A percentile compares a stretch with the other conserved stretches of the same genome.
Evolutionary conservation across 2,329 filamentous ascomycete species (phyloP).

Genomic region (Fusarium buharicum): DNA sequence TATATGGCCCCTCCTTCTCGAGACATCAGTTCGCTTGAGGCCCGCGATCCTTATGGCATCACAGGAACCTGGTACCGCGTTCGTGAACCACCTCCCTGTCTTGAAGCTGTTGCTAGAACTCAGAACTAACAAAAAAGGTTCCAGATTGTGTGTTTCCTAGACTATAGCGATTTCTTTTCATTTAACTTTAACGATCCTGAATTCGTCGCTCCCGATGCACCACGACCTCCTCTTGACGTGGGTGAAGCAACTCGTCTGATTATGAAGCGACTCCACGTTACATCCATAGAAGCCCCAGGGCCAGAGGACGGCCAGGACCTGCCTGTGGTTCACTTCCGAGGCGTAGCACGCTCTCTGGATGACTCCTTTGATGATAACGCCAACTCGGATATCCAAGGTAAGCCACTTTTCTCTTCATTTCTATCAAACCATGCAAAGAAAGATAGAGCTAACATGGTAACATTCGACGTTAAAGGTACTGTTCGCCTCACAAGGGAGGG

Average conservation of each 20-base stretch:
- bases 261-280: constrained; percentile 72
- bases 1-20: constrained; percentile 54
- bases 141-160: constrained; percentile 62
- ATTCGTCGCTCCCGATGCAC: constrained; percentile 54
- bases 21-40: constrained; percentile 57
- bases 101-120: neutral
- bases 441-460: constrained; percentile 32
- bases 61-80: constrained; percentile 78
- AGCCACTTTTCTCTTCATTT: constrained; percentile 33
- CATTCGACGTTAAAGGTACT: constrained; percentile 57
- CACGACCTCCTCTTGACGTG: constrained; percentile 64
- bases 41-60: constrained; percentile 75
- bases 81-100: constrained; percentile 36
- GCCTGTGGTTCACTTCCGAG: constrained; percentile 76
- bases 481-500: constrained; percentile 75
- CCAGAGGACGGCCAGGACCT: constrained; percentile 65
- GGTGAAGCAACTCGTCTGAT: constrained; percentile 78
- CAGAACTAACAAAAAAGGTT: constrained; percentile 32
- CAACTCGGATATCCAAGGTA: constrained; percentile 73
- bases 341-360: constrained; percentile 70
- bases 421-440: neutral
- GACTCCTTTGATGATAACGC: constrained; percentile 74
- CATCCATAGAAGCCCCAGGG: constrained; percentile 67
- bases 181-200: constrained; percentile 73
- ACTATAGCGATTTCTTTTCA: constrained; percentile 76